These are phyloP conservation scores for Exophiala viscosa DNA, from an alignment of 2,329 filamentous ascomycete genomes.

Conservation along the genomic window DNA sequence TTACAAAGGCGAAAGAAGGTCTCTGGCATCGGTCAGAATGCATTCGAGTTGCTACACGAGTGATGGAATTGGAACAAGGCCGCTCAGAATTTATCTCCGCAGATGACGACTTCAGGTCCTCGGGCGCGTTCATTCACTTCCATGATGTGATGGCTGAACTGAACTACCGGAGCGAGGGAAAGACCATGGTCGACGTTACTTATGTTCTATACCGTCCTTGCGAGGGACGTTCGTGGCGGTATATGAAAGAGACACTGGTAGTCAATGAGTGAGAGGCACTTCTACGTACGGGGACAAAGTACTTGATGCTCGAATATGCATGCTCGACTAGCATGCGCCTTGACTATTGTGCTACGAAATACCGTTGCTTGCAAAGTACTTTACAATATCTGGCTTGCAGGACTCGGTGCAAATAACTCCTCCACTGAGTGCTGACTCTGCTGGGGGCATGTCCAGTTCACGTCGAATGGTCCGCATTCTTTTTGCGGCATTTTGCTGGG, in stretches of 20 bases:
- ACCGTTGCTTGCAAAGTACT: too few species aligned
- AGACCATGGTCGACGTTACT: slow-evolving; percentile 2
- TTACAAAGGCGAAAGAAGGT: slow-evolving; percentile 6
- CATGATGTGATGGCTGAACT: slow-evolving; percentile 2
- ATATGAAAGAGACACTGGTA: slow-evolving; percentile 5
- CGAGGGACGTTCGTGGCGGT: background rate
- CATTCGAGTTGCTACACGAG: slow-evolving; percentile 6
- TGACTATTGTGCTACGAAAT: too few species aligned
- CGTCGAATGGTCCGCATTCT: too few species aligned
- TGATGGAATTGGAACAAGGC: slow-evolving; percentile 22
- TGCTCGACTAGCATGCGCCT: too few species aligned
- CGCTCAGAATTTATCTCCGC: slow-evolving; percentile 1
- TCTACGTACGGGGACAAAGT: too few species aligned
- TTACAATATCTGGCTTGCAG: too few species aligned
- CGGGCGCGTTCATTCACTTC: background rate
- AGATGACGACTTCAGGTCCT: background rate
- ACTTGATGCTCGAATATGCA: too few species aligned
- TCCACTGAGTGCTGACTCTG: too few species aligned
- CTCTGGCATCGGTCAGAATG: slow-evolving; percentile 6
- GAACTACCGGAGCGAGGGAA: slow-evolving; percentile 1
- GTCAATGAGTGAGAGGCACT: background rate
- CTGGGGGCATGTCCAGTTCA: too few species aligned
- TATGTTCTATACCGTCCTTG: background rate
- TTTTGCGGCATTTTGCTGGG: too few species aligned
- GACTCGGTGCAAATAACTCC: too few species aligned